Evolutionary conservation across 768 basidiomycete species (phyloP).

Genomic region (Rhizopogon vesiculosus): DNA sequence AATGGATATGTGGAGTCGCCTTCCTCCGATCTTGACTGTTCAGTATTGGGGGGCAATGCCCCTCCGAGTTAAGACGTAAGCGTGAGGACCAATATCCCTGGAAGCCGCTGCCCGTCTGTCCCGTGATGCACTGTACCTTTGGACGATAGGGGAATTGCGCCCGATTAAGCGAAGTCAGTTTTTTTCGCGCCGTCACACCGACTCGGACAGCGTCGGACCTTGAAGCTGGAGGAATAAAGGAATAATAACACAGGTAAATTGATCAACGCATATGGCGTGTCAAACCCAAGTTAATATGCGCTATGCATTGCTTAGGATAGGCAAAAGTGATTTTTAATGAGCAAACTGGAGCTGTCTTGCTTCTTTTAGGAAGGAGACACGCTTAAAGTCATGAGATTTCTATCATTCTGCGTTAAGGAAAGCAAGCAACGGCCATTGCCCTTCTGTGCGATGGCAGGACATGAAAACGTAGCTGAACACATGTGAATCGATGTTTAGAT

Average conservation of each 20-base stretch:
- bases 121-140: neutral
- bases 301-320: neutral
- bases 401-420: neutral
- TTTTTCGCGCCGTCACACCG: neutral
- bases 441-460: neutral
- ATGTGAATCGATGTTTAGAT: neutral
- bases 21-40: constrained; percentile 21
- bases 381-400: neutral
- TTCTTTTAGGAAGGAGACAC: neutral
- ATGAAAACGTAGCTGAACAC: neutral
- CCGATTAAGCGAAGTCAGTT: neutral
- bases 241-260: neutral
- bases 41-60: constrained; percentile 2
- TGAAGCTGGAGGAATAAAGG: neutral
- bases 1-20: constrained; percentile 9
- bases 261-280: neutral
- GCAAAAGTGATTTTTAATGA: neutral
- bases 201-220: neutral
- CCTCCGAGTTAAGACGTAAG: constrained; percentile 19
- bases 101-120: neutral
- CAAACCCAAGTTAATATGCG: neutral
- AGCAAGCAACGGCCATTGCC: neutral
- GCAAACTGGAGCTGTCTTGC: neutral
- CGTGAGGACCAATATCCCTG: neutral
- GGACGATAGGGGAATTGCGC: neutral